Evolutionary conservation across 441 rosid genomes (phyloP).

Genomic region (Hura crepitans): DNA sequence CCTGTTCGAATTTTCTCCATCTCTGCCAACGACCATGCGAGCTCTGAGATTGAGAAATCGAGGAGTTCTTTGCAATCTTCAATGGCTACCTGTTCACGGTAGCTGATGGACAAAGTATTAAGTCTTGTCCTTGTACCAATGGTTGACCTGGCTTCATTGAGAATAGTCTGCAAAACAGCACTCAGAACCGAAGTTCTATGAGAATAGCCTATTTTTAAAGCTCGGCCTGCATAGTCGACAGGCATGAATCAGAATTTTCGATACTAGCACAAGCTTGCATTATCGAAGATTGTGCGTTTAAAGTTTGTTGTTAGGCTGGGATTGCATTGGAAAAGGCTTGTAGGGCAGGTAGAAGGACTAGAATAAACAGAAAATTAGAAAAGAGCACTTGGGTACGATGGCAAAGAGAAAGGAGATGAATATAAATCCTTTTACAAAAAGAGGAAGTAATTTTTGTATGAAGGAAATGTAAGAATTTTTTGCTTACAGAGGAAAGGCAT

Average conservation of each 20-base stretch:
- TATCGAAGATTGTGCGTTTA: slow-evolving; percentile 35
- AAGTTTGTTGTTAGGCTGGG: slow-evolving; percentile 21
- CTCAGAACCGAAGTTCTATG: slow-evolving; percentile 42
- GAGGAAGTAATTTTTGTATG: background rate
- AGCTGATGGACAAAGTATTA: slow-evolving; percentile 52
- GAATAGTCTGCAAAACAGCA: slow-evolving; percentile 52
- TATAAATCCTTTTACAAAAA: slow-evolving; percentile 12
- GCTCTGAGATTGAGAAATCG: slow-evolving; percentile 77
- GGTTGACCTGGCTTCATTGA: slow-evolving; percentile 53
- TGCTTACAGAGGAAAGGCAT: slow-evolving; percentile 45
- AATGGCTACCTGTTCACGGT: slow-evolving; percentile 70
- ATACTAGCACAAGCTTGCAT: slow-evolving; percentile 43
- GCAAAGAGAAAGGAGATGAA: slow-evolving; percentile 19
- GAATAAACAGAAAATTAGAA: slow-evolving; percentile 26
- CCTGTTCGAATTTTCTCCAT: slow-evolving; percentile 63
- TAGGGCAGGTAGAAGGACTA: slow-evolving; percentile 33
- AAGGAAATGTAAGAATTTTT: slow-evolving; percentile 39
- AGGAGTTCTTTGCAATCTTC: slow-evolving; percentile 88
- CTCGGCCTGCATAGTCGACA: slow-evolving; percentile 36
- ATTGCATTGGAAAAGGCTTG: slow-evolving; percentile 31
- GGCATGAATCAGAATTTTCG: slow-evolving; percentile 49
- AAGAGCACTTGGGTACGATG: slow-evolving; percentile 38
- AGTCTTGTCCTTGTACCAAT: slow-evolving; percentile 48
- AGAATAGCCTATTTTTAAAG: slow-evolving; percentile 28
- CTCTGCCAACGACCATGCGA: slow-evolving; percentile 79